Evolutionary conservation across 495 filamentous ascomycete genomes (phyloP).

Genomic region (Staphylotrichum tortipilum): DNA sequence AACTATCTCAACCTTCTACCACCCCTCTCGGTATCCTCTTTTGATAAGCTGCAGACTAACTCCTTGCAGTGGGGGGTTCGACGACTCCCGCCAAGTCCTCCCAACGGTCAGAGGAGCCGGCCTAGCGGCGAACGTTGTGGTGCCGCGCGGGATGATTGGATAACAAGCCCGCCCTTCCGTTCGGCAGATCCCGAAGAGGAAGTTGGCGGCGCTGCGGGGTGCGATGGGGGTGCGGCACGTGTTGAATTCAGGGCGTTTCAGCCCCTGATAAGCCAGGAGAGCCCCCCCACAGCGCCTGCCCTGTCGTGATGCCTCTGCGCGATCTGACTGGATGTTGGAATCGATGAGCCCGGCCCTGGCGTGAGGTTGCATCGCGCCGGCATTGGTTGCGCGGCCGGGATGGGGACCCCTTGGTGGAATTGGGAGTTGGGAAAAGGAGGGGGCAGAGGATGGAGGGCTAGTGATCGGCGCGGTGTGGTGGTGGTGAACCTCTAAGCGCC

Average conservation of each 20-base stretch:
- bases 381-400: slow-evolving; percentile 6
- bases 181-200: slow-evolving; percentile 13
- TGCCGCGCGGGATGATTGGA: slow-evolving; percentile 8
- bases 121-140: slow-evolving; percentile 7
- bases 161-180: neutral
- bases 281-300: neutral
- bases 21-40: slow-evolving; percentile 3
- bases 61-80: too few relatives aligned
- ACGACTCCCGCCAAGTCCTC: too few relatives aligned
- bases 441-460: neutral
- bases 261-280: slow-evolving; percentile 3
- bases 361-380: slow-evolving; percentile 9
- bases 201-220: slow-evolving; percentile 7
- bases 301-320: slow-evolving; percentile 15
- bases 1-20: too few relatives aligned
- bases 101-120: neutral
- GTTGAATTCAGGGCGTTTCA: slow-evolving; percentile 1
- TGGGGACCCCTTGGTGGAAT: neutral
- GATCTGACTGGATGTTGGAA: neutral
- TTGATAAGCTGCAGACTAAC: too few relatives aligned
- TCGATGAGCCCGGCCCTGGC: neutral
- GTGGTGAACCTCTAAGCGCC: neutral
- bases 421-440: neutral
- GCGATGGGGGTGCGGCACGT: neutral
- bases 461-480: neutral